Evolutionary conservation across 2,329 filamentous ascomycete genomes (phyloP), one percentile per base, ranked within the genome.

Genomic region (Aspergillus tamarii): DNA sequence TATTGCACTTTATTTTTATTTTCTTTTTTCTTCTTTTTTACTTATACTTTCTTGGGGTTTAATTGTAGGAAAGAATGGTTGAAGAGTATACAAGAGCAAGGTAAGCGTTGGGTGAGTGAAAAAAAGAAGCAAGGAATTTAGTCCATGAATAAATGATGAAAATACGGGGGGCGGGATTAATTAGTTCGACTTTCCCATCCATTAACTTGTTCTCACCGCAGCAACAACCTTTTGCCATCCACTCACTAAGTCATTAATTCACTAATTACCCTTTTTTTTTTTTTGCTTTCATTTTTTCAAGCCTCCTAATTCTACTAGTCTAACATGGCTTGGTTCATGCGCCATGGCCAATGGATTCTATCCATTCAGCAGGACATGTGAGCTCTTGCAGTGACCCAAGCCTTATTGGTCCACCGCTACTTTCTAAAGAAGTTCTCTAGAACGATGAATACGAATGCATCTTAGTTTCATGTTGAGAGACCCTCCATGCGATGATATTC

Each of bases 91-190:
- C 34, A 28, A 23, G 21, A 28, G 8, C 4, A 39, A 39, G 36
- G 52, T 26, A 34, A 39, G 52, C 52, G 19, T 21, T 11, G 30
- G 34, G 34, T 16, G 34, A 55, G 30, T 8, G n/a, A 55, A 55
- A 32, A 28, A 41, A 4, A 39, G n/a, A 16, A 41, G 39, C 39
- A 41, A 41, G 10, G 39, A 41, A 41, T 41, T 41, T 41, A 41
- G 39, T 41, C 39, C 8, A n/a, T 21, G 19, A 36, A 54, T 12
- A 32, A 52, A 52, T 8, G n/a, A 26, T 16, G 36, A 55, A 54
- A 55, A 55, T 55, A 23, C 34, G 30, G 52, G 52, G 36, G 52
- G 52, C 52, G 52, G 52, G 52, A 55, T 34, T 52, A 52, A 55
- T 55, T 55, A 55, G 34, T 26, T 39, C 11, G 52, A 26, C n/a